Evolutionary conservation across 2,329 filamentous ascomycete genomes (phyloP).

Genomic region (Scytalidium lignicola): DNA sequence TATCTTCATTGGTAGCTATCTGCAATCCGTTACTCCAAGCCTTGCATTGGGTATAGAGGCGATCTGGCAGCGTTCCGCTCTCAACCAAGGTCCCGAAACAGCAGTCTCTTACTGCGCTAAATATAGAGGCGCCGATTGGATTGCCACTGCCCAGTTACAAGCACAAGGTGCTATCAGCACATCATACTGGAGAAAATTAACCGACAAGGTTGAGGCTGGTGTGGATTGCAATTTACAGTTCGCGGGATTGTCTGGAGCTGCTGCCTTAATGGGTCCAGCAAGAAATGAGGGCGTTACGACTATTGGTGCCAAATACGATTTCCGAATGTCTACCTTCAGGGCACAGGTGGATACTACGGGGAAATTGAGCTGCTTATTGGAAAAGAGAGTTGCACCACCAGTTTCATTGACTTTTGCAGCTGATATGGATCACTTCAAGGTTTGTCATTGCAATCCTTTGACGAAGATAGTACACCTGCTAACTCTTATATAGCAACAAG

Average conservation of each 20-base stretch:
- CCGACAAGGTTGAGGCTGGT: slow-evolving; percentile 93
- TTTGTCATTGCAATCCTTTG: slow-evolving; percentile 50
- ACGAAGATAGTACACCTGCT: slow-evolving; percentile 14
- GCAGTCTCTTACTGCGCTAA: slow-evolving; percentile 83
- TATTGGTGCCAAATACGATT: slow-evolving; percentile 96
- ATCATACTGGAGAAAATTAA: slow-evolving; percentile 89
- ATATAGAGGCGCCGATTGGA: slow-evolving; percentile 91
- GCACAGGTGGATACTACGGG: slow-evolving; percentile 94
- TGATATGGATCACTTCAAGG: slow-evolving; percentile 93
- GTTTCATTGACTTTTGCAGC: slow-evolving; percentile 93
- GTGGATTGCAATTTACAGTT: slow-evolving; percentile 91
- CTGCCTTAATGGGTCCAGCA: slow-evolving; percentile 68
- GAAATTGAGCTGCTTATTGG: slow-evolving; percentile 85
- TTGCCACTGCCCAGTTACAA: slow-evolving; percentile 77
- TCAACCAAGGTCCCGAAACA: slow-evolving; percentile 84
- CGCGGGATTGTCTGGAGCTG: slow-evolving; percentile 54
- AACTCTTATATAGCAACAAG: slow-evolving; percentile 64
- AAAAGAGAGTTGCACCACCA: slow-evolving; percentile 91
- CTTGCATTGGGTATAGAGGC: slow-evolving; percentile 86
- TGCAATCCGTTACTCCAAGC: slow-evolving; percentile 85
- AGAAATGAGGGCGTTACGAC: slow-evolving; percentile 87
- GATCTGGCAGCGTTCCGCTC: slow-evolving; percentile 84
- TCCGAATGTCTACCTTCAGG: slow-evolving; percentile 90
- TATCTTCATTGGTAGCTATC: slow-evolving; percentile 92
- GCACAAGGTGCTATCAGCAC: slow-evolving; percentile 83